These are phyloP conservation scores for Eimeria sp. DNA, from an alignment of 169 alveolate genomes.

Conservation along the genomic window DNA sequence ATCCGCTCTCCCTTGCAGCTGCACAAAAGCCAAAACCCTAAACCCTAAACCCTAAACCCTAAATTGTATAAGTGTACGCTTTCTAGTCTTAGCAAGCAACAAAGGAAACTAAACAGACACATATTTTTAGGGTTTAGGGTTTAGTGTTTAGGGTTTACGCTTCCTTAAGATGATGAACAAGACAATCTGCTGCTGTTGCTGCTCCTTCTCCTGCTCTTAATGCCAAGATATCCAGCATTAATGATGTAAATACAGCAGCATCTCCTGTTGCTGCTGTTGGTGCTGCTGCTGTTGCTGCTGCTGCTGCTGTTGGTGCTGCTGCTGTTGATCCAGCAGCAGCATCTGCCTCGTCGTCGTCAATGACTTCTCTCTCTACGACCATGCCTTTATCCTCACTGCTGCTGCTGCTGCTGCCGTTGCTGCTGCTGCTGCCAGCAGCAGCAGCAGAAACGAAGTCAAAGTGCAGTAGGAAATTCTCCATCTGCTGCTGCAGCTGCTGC, in stretches of 20 bases:
- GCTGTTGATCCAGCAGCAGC: background rate
- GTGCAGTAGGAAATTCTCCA: constrained; percentile 27
- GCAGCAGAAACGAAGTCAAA: constrained; percentile 47
- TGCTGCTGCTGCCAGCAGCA: background rate
- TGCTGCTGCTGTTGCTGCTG: no score
- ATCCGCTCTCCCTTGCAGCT: constrained; percentile 35
- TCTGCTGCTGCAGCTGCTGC: background rate
- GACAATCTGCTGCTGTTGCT: background rate
- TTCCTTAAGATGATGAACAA: constrained; percentile 6
- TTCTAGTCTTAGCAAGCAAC: background rate
- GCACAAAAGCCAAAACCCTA: background rate
- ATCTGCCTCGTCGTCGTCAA: background rate
- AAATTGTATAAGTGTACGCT: background rate
- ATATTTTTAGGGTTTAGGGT: background rate
- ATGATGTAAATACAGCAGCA: background rate
- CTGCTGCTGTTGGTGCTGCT: no score
- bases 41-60: constrained; percentile 23
- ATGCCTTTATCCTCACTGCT: background rate
- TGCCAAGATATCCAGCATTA: constrained; percentile 4
- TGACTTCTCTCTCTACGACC: background rate
- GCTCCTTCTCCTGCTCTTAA: constrained; percentile 1
- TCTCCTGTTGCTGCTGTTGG: no score
- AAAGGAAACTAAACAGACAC: background rate
- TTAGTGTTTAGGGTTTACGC: constrained; percentile 31
- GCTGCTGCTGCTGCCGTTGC: background rate